Evolutionary conservation across 2,329 filamentous ascomycete species (phyloP).

Genomic region (Aureobasidium leucospermi): DNA sequence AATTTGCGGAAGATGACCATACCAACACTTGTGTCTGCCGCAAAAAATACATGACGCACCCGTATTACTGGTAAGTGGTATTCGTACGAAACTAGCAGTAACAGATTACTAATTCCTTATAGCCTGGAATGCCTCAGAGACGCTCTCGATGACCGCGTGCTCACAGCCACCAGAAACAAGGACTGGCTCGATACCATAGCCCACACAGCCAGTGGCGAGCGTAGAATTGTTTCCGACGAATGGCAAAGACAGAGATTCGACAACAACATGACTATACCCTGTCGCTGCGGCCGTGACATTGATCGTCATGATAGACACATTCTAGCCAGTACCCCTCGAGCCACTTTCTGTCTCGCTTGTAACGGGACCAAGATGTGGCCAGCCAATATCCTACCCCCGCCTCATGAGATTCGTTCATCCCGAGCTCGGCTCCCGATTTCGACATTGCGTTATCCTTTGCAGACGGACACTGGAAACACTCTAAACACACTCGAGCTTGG

Average conservation of each 20-base stretch:
- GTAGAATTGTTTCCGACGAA: neutral
- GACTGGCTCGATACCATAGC: neutral
- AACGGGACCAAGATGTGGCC: neutral
- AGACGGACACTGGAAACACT: no score
- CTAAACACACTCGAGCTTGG: no score
- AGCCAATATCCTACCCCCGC: neutral
- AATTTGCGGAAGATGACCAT: neutral
- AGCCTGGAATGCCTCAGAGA: neutral
- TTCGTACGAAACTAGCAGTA: neutral
- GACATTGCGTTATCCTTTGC: neutral
- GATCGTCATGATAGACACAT: neutral
- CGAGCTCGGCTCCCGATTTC: neutral
- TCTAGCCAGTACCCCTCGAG: neutral
- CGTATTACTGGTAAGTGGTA: neutral
- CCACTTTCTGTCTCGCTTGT: neutral
- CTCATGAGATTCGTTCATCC: neutral
- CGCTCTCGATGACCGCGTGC: neutral
- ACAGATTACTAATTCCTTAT: neutral
- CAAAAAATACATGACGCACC: neutral
- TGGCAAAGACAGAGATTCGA: neutral
- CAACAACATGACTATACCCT: neutral
- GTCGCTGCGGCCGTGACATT: neutral
- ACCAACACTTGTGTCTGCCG: neutral
- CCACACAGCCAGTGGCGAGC: neutral
- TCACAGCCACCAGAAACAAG: neutral